Percentiles rank a stretch among this genome's conserved stretches.
phyloP scores from a whole-genome alignment of 495 filamentous ascomycete genomes.

The Viridothelium virens region DNA sequence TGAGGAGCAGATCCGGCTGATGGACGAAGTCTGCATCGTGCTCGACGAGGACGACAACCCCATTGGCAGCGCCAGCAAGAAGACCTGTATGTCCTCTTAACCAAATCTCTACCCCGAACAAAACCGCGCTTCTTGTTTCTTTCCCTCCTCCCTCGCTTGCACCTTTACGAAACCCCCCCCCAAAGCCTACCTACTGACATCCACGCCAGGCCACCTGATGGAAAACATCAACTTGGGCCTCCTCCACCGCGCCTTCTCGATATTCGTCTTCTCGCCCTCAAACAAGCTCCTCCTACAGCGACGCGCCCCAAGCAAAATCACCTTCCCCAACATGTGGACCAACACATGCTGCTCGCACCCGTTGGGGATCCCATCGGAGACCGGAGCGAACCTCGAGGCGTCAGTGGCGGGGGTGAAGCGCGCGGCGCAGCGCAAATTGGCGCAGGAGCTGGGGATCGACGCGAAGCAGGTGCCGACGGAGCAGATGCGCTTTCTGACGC shows the following conservation, averaged over 20 bases:
- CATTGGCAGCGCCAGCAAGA: slow-evolving; percentile 97
- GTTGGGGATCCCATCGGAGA: slow-evolving; percentile 83
- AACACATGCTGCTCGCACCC: slow-evolving; percentile 99
- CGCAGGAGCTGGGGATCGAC: slow-evolving; percentile 92
- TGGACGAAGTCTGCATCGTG: slow-evolving; percentile 99
- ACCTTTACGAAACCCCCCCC: not conserved
- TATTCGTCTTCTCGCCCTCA: slow-evolving; percentile 86
- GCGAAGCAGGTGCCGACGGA: slow-evolving; percentile 82
- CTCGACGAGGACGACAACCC: slow-evolving; percentile 84
- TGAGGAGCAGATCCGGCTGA: slow-evolving; percentile 91
- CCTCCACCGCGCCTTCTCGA: slow-evolving; percentile 93
- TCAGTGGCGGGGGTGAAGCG: slow-evolving; percentile 78
- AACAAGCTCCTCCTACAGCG: slow-evolving; percentile 89
- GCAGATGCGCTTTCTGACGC: slow-evolving; percentile 85
- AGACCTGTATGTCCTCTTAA: slow-evolving; percentile 62
- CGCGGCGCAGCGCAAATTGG: slow-evolving; percentile 84
- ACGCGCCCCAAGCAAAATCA: slow-evolving; percentile 95
- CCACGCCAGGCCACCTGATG: slow-evolving; percentile 79
- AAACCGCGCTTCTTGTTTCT: slow-evolving; percentile 14
- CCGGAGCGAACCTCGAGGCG: slow-evolving; percentile 71
- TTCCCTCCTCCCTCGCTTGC: not conserved
- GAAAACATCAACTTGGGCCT: slow-evolving; percentile 93
- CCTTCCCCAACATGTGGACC: slow-evolving; percentile 98
- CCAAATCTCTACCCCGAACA: too few species aligned
- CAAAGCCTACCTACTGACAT: not conserved